Base-by-base conservation (phyloP, 2,329 filamentous ascomycete genomes). In the Aureobasidium sp. region DNA sequence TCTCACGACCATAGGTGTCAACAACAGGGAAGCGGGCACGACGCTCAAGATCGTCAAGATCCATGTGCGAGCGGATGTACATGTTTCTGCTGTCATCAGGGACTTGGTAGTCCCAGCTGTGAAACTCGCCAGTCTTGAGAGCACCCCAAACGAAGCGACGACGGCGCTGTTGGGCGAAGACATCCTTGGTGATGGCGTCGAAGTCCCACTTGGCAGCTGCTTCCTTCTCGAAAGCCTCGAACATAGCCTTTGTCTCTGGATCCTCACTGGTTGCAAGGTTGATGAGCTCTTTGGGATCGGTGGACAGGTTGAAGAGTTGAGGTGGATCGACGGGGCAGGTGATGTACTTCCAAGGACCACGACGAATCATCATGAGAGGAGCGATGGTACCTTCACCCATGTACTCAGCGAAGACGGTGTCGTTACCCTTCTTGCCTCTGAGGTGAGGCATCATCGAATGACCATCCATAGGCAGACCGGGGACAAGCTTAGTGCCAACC, bases 381-480 rank as follows among this genome's bases (percentile, higher is more conserved):
- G 89, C 87, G 62, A 96, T 81, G 1, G 92, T 96, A 52, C 92
- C 92, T 76, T 97, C 92, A 55, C 91, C 92, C 71, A 93, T 96
- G 78, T 97, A 97, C 77, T 97, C 92, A 64, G 91, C 91, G 69
- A 93, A 88, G n/a, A 94, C 91, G 12, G 89, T 94, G 73, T 97
- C 91, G 64, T 88, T 87, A 44, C 84, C 86, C 70, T 80, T 70
- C n/a, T 83, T 75, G 56, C 84, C 85, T 68, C 87, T 78, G 37
- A 95, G 80, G 70, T 93, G 88, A n/a, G 90, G 90, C 64, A 92
- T 76, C 67, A 97, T 81, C 44, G 89, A 94, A 36, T 85, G 80
- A 39, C 92, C 92, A 69, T 97, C 92, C 78, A 97, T 88, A 1
- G 91, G 90, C n/a, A 96, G 80, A 20, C 82, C 83, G 0, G 83